These are phyloP conservation scores for Hura crepitans DNA, from an alignment of 441 rosid species.

Conservation along the genomic window DNA sequence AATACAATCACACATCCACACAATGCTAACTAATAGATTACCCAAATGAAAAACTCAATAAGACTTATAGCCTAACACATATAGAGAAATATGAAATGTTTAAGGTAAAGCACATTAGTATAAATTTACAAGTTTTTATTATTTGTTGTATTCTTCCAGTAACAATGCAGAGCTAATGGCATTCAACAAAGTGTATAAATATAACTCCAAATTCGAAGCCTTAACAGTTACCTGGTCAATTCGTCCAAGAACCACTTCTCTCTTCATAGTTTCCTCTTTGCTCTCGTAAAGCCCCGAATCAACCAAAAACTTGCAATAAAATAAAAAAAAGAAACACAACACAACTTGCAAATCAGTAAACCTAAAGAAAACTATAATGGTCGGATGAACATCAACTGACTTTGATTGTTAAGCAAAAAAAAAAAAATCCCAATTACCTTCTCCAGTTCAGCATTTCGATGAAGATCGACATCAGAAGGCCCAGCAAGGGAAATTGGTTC, in stretches of 20 bases:
- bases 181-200: neutral
- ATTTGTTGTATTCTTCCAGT: neutral
- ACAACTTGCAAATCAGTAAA: neutral
- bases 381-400: neutral
- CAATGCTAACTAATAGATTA: neutral
- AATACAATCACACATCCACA: neutral
- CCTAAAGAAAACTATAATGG: neutral
- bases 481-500: constrained; percentile 48
- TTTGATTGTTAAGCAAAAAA: neutral
- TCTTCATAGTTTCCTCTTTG: constrained; percentile 46
- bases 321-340: neutral
- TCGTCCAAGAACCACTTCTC: constrained; percentile 48
- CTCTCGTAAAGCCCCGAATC: constrained; percentile 59
- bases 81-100: neutral
- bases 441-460: constrained; percentile 45
- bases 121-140: neutral
- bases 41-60: neutral
- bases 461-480: constrained; percentile 44
- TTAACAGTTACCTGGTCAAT: constrained; percentile 40
- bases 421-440: constrained; percentile 33
- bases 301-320: constrained; percentile 37
- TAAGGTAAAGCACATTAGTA: neutral
- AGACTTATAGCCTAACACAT: neutral
- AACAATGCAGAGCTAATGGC: neutral
- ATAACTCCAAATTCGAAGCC: neutral